Conservation (phyloP, 192 early-diverging fungal genomes). For the Linnemannia hyalina region DNA sequence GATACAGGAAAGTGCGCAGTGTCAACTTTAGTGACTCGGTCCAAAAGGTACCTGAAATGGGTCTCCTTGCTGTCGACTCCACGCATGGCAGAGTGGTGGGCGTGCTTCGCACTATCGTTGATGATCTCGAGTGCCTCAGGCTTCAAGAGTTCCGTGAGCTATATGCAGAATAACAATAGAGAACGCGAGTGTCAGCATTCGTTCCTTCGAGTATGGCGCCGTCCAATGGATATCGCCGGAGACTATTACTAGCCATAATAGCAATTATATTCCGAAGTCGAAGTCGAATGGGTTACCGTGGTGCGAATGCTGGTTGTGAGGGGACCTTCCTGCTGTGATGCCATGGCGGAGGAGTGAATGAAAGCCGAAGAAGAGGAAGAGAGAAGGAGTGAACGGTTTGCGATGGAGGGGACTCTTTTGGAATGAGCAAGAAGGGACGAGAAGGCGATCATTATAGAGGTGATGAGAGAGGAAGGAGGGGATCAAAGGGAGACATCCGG, state of each 20-base stretch:
- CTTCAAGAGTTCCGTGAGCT: slow-evolving; percentile 59
- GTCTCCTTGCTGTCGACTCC: slow-evolving; percentile 83
- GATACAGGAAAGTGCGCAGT: neutral
- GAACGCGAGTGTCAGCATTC: neutral
- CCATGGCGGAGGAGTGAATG: slow-evolving; percentile 36
- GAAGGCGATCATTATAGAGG: slow-evolving; percentile 23
- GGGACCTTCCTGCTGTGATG: slow-evolving; percentile 46
- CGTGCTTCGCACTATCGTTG: slow-evolving; percentile 86
- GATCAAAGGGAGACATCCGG: slow-evolving; percentile 5
- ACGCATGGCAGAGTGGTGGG: slow-evolving; percentile 89
- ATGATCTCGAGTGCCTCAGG: slow-evolving; percentile 76
- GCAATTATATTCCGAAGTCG: neutral
- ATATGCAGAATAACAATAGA: neutral
- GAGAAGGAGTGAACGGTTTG: slow-evolving; percentile 17
- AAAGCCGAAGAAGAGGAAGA: neutral
- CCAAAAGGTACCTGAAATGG: slow-evolving; percentile 76
- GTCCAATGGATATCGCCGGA: neutral
- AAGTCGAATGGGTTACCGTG: slow-evolving; percentile 16
- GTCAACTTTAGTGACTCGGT: neutral
- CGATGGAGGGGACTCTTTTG: slow-evolving; percentile 10
- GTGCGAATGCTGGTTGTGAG: slow-evolving; percentile 49
- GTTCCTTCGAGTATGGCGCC: neutral
- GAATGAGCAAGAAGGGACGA: slow-evolving; percentile 22
- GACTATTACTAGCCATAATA: neutral
- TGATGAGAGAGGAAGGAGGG: neutral